A percentile compares a stretch with the other conserved stretches of the same genome.
These are phyloP conservation scores for Paramecium tetraurelia DNA, from an alignment of 73 alveolate genomes.

Conservation along the genomic window DNA sequence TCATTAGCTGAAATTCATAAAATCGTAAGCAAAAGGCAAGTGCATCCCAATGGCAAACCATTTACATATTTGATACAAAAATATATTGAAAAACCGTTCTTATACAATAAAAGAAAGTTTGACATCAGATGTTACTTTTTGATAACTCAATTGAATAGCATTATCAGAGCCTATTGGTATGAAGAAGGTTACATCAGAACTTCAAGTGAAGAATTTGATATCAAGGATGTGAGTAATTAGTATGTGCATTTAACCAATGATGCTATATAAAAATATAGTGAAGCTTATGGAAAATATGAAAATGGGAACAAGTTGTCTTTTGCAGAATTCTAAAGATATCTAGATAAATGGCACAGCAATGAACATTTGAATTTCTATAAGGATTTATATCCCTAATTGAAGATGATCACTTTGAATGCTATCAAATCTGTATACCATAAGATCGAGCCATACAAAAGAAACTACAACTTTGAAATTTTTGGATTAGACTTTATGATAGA, in stretches of 20 bases:
- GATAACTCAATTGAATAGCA: constrained; percentile 71
- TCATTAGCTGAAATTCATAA: neutral
- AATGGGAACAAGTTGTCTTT: constrained; percentile 87
- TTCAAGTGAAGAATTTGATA: constrained; percentile 80
- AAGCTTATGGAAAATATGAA: constrained; percentile 86
- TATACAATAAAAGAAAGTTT: constrained; percentile 79
- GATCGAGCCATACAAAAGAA: constrained; percentile 67
- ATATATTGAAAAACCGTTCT: constrained; percentile 83
- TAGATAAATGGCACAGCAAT: constrained; percentile 59
- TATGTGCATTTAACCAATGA: constrained; percentile 90
- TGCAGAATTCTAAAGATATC: constrained; percentile 77
- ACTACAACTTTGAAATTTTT: constrained; percentile 68
- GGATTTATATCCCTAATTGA: constrained; percentile 64
- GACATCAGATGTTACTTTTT: constrained; percentile 86
- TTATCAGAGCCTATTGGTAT: constrained; percentile 82
- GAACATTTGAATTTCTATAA: constrained; percentile 60
- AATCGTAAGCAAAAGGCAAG: neutral
- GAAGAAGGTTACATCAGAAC: constrained; percentile 88
- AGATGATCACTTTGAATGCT: constrained; percentile 62
- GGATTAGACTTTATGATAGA: constrained; percentile 81
- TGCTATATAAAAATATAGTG: constrained; percentile 83
- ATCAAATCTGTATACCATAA: constrained; percentile 68
- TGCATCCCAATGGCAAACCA: constrained; percentile 50
- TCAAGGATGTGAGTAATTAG: constrained; percentile 73
- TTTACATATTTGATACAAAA: constrained; percentile 70